A percentile compares a stretch with the other conserved stretches of the same genome.
Conservation (phyloP, 2,329 filamentous ascomycete genomes). For the Thielaviopsis cerberus region DNA sequence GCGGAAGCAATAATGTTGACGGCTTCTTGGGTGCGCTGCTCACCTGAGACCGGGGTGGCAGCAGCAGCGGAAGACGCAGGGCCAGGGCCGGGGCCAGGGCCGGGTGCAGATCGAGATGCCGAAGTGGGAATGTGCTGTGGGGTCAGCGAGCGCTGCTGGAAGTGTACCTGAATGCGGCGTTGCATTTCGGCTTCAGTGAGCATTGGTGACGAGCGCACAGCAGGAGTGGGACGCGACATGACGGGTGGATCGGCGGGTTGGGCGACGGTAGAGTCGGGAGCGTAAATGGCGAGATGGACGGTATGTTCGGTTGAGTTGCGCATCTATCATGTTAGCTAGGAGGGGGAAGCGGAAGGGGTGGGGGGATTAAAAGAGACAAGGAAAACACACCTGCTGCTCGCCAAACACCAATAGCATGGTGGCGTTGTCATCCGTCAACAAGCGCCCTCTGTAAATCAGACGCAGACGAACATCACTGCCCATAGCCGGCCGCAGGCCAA, state of each 20-base stretch:
- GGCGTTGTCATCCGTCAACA: conserved; percentile 34
- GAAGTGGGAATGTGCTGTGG: conserved; percentile 3
- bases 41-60: not conserved
- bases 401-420: conserved; percentile 40
- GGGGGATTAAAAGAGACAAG: conserved; percentile 4
- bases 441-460: conserved; percentile 41
- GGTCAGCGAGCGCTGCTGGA: conserved; percentile 4
- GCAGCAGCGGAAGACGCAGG: not conserved
- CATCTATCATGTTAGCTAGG: conserved; percentile 5
- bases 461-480: conserved; percentile 32
- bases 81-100: too few species aligned
- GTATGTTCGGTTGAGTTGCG: conserved; percentile 5
- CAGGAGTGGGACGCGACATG: conserved; percentile 1
- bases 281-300: conserved; percentile 9
- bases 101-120: not conserved
- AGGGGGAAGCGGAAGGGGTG: not conserved
- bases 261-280: not conserved
- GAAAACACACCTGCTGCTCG: conserved; percentile 28
- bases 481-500: conserved; percentile 21
- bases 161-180: conserved; percentile 10
- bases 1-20: conserved; percentile 11
- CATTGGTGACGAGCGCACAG: conserved; percentile 7
- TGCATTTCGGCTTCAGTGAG: conserved; percentile 11
- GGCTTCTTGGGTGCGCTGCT: conserved; percentile 6
- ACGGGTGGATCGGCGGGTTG: not conserved